Base-by-base conservation (phyloP, 78 protist genomes). In the Acrasis kona region DNA sequence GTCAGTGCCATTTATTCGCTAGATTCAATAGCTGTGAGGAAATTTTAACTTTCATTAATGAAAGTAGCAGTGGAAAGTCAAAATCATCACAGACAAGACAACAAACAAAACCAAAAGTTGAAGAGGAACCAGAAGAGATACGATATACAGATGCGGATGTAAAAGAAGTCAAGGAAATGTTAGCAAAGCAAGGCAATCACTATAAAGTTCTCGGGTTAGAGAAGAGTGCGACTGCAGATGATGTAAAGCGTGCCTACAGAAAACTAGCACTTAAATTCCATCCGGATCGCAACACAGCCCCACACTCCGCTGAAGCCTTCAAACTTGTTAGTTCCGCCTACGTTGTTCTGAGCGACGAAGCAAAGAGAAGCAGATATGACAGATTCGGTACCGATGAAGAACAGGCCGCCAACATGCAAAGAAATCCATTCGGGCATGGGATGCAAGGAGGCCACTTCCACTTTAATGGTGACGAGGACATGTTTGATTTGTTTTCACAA, bases 141-240 rank as follows among this genome's bases (percentile, higher is more conserved):
- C 19, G 19, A 19, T 19, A 50, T n/a, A 50, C 19, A 19, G n/a
- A n/a, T n/a, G n/a, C n/a, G n/a, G n/a, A n/a, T n/a, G n/a, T n/a
- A 50, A 19, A 50, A 50, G 19, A 50, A 50, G 19, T n/a, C 19
- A n/a, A 19, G 19, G 19, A 50, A 50, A 50, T 50, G 19, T n/a
- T n/a, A 50, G 19, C 61, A 50, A 50, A n/a, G 61, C 19, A 50
- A 50, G 19, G 19, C 19, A 19, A 50, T 50, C 19, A 50, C 19
- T 50, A 70, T 70, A 19, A 66, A 6, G 32, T 67, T n/a, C 12
- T 67, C 19, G 34, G 71, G 19, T 19, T 67, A 12, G 71, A 67
- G n/a, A 67, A 67, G 71, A 67, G 12, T 12, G 71, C 71, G 12
- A n/a, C 71, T 12, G 61, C 19, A 50, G 61, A 50, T n/a, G 34